Base-by-base conservation (phyloP, 148 eudicot genomes). In the Drosera capensis region DNA sequence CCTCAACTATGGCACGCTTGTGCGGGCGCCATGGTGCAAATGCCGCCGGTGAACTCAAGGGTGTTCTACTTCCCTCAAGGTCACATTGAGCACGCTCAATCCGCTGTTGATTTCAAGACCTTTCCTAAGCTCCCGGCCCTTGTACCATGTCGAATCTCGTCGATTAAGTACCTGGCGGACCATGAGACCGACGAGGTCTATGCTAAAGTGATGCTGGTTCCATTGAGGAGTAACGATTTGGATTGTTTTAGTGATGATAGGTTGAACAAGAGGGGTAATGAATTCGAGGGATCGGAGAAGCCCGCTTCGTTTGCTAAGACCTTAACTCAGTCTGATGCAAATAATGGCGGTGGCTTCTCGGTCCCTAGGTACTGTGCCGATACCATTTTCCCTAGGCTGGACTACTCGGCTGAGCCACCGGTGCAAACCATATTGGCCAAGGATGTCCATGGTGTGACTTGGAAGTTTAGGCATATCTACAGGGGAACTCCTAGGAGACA, bases 381-480 rank as follows among this genome's bases (percentile, higher is more conserved):
- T 65, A 87, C 96, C 1, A 82, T 87, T 9, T 88, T 88, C 18
- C 97, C 94, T 0, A 38, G 77, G 52, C 39, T 87, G 56, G 96
- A 87, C 67, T 82, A 79, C 26, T 51, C 78, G 90, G 92, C 86
- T 8, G 88, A 87, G 18, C 96, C 94, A 0, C 96, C 96, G 0
- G 94, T 87, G 37, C 96, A 87, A 49, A 79, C 82, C 1, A 71
- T 87, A 7, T n/a, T 68, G 0, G 94, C 77, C 1, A 79, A 71
- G 64, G 96, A 87, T 68, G 94, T 82, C 40, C 96, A 87, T 40
- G 94, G 90, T 7, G 70, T 54, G 21, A 47, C 71, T 0, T 87
- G 94, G 90, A 82, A 87, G n/a, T 87, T 87, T 55, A 74, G 94
- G 75, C 96, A 87, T 51, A 87, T 87, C 18, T 87, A 87, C 37